phyloP scores from a whole-genome alignment of 2,329 filamentous ascomycete species.

The Corynespora cassiicola region DNA sequence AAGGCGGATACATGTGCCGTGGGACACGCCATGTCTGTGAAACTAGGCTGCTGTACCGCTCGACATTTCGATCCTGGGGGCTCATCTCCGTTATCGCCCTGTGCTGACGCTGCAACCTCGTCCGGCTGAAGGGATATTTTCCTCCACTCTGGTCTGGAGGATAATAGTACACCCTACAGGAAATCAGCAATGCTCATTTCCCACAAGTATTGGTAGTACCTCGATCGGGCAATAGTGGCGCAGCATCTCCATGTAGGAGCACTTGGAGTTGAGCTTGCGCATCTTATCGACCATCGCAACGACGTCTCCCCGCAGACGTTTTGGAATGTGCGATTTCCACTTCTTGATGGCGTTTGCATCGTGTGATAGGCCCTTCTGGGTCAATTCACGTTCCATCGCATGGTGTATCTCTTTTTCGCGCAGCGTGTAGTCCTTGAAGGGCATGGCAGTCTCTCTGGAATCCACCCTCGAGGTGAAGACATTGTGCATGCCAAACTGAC shows the following conservation, averaged over 20 bases:
- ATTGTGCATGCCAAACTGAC: conserved; percentile 89
- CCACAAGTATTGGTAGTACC: conserved; percentile 13
- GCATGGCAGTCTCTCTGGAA: conserved; percentile 69
- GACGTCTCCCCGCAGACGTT: conserved; percentile 69
- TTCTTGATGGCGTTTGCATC: conserved; percentile 33
- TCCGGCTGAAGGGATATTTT: conserved; percentile 25
- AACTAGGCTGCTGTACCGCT: conserved; percentile 33
- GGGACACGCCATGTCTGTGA: conserved; percentile 74
- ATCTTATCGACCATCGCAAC: conserved; percentile 69
- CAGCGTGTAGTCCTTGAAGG: conserved; percentile 83
- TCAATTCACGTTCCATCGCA: conserved; percentile 26
- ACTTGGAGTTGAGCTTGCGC: conserved; percentile 73
- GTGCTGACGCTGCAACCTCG: conserved; percentile 7
- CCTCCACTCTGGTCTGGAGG: conserved; percentile 32
- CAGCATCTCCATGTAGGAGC: conserved; percentile 80
- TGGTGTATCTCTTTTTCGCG: conserved; percentile 79
- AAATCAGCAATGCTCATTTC: conserved; percentile 17
- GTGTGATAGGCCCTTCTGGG: no score
- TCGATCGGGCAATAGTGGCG: conserved; percentile 78
- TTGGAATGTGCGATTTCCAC: conserved; percentile 59
- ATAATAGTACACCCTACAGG: conserved; percentile 29
- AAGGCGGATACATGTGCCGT: conserved; percentile 79
- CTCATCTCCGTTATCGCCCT: conserved; percentile 10
- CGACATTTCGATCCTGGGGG: conserved; percentile 3
- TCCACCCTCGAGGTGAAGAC: conserved; percentile 80